Percentiles rank a stretch among this genome's conserved stretches.
phyloP scores from a whole-genome alignment of 2,329 filamentous ascomycete genomes.

The Neoscytalidium dimidiatum region DNA sequence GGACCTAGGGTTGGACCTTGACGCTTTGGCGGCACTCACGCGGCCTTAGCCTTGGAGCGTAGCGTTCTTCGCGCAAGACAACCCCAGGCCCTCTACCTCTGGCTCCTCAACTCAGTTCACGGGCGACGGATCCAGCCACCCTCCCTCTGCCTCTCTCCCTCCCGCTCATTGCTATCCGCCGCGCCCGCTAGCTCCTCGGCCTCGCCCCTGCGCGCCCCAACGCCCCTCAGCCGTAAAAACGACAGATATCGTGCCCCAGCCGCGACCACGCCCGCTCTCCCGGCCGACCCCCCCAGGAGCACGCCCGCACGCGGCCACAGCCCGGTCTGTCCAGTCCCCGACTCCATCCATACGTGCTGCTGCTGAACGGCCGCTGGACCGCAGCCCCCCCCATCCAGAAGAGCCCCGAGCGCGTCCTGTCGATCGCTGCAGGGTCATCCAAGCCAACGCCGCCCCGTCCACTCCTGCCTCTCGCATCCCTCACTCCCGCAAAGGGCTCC shows the following conservation, averaged over 20 bases:
- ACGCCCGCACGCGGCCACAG: neutral
- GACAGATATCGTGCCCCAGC: constrained; percentile 18
- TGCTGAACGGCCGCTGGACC: neutral
- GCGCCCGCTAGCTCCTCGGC: constrained; percentile 3
- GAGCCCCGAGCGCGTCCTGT: constrained; percentile 13
- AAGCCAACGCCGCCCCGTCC: constrained; percentile 10
- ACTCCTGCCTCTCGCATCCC: constrained; percentile 14
- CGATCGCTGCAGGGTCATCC: constrained; percentile 16
- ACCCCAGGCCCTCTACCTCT: constrained; percentile 17
- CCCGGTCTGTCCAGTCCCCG: neutral
- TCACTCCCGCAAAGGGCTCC: constrained; percentile 9
- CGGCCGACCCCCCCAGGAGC: constrained; percentile 14
- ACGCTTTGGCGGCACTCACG: constrained; percentile 18
- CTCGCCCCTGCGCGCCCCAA: constrained; percentile 11
- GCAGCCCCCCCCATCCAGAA: neutral
- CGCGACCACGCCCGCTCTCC: constrained; percentile 14
- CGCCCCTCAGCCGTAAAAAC: constrained; percentile 12
- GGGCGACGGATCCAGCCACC: constrained; percentile 7
- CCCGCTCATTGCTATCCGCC: constrained; percentile 8
- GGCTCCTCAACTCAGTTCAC: constrained; percentile 9
- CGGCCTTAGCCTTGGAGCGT: constrained; percentile 17
- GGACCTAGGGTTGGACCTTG: constrained; percentile 2
- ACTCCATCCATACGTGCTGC: neutral
- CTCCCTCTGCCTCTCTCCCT: neutral
- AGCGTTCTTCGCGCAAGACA: constrained; percentile 17